Evolutionary conservation across 2,329 filamentous ascomycete genomes (phyloP).

Genomic region (Diplocarpon mali): DNA sequence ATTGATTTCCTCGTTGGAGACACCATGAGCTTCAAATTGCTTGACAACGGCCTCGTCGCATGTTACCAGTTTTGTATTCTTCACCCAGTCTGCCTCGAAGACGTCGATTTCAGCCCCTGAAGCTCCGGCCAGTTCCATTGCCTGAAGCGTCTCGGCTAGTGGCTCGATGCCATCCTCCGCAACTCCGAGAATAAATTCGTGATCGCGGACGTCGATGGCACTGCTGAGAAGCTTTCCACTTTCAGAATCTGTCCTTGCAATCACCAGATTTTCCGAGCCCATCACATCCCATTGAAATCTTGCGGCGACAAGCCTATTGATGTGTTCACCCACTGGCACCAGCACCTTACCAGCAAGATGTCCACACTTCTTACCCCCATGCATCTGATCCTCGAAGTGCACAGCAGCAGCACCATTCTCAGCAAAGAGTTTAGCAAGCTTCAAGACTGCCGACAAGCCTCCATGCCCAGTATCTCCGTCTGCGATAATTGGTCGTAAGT

Average conservation of each 20-base stretch:
- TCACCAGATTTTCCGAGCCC: conserved; percentile 88
- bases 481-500: conserved; percentile 86
- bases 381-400: conserved; percentile 95
- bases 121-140: conserved; percentile 76
- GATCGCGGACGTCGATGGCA: conserved; percentile 85
- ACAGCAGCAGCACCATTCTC: conserved; percentile 94
- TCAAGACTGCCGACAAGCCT: conserved; percentile 83
- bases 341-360: conserved; percentile 94
- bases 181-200: conserved; percentile 91
- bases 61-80: conserved; percentile 70
- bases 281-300: conserved; percentile 98
- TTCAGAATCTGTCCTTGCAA: conserved; percentile 91
- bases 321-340: conserved; percentile 88
- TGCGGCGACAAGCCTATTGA: conserved; percentile 83
- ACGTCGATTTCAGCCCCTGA: conserved; percentile 69
- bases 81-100: conserved; percentile 83
- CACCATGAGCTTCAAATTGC: conserved; percentile 58
- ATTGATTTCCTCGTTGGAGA: conserved; percentile 51
- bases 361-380: conserved; percentile 97
- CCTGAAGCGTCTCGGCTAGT: conserved; percentile 77
- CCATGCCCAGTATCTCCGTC: conserved; percentile 96
- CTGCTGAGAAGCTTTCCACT: conserved; percentile 84
- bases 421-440: conserved; percentile 93
- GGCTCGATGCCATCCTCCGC: conserved; percentile 64
- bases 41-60: conserved; percentile 83